A percentile compares a stretch with the other conserved stretches of the same genome.
These are phyloP conservation scores for Pestalotiopsis sp. DNA, from an alignment of 2,329 filamentous ascomycete species.

Conservation along the genomic window DNA sequence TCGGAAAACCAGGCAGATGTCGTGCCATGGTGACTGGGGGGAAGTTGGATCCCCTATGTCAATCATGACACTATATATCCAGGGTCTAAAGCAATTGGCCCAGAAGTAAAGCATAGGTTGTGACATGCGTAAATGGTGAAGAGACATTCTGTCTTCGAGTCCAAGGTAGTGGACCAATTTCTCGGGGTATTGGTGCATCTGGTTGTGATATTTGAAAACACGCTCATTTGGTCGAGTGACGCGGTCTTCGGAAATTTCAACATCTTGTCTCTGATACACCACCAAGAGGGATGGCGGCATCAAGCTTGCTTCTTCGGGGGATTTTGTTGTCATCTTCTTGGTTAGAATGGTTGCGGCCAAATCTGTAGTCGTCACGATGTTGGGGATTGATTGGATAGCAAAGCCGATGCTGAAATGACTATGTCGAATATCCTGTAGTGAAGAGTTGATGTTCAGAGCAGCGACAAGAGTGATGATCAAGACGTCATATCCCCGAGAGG, in stretches of 20 bases:
- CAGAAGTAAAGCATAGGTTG: not conserved
- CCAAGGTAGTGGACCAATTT: not conserved
- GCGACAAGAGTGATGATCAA: no score
- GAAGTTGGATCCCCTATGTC: not conserved
- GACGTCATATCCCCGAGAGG: no score
- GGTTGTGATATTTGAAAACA: not conserved
- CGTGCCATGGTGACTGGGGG: not conserved
- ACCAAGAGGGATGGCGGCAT: slow-evolving; percentile 48
- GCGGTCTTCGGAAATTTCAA: slow-evolving; percentile 25
- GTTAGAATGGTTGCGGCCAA: no score
- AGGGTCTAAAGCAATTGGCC: not conserved
- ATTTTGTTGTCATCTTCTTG: no score
- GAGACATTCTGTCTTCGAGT: not conserved
- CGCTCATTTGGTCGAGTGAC: slow-evolving; percentile 21
- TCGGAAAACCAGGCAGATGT: not conserved
- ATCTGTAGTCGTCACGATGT: no score
- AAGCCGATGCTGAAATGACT: no score
- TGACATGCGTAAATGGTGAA: not conserved
- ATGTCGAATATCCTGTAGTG: no score
- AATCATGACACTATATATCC: not conserved
- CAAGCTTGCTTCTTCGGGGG: no score
- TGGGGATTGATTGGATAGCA: no score
- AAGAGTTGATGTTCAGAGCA: no score
- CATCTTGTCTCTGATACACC: slow-evolving; percentile 49
- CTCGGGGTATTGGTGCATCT: not conserved